Evolutionary conservation across 345 rosid genomes (phyloP).

Genomic region (Ricinus communis): DNA sequence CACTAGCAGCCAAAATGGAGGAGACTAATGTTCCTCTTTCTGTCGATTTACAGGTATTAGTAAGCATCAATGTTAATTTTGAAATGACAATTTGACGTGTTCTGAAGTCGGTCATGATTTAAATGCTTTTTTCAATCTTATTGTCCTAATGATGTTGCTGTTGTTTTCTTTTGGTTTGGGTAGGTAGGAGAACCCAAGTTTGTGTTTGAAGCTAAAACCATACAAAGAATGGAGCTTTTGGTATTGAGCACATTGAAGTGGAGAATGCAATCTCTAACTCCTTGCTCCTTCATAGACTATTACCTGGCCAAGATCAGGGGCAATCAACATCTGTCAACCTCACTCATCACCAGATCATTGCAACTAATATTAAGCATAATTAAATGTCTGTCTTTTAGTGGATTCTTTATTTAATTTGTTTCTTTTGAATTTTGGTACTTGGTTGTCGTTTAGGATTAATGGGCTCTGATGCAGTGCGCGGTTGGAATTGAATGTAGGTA

Average conservation of each 20-base stretch:
- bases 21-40: slow-evolving; percentile 55
- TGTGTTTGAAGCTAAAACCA: slow-evolving; percentile 26
- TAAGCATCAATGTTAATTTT: background rate
- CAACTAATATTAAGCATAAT: slow-evolving; percentile 44
- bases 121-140: background rate
- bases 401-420: too few species aligned
- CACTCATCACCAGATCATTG: slow-evolving; percentile 12
- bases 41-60: slow-evolving; percentile 42
- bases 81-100: background rate
- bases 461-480: slow-evolving; percentile 29
- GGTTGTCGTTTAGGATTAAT: slow-evolving; percentile 10
- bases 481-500: slow-evolving; percentile 54
- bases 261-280: slow-evolving; percentile 38
- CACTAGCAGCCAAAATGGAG: slow-evolving; percentile 70
- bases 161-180: background rate
- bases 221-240: slow-evolving; percentile 41
- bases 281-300: slow-evolving; percentile 34
- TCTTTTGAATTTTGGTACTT: background rate
- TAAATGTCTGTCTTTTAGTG: slow-evolving; percentile 37
- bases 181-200: slow-evolving; percentile 25
- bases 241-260: slow-evolving; percentile 37
- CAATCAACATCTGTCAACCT: slow-evolving; percentile 25
- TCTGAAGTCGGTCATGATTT: background rate
- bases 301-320: slow-evolving; percentile 34
- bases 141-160: slow-evolving; percentile 1